Percentiles rank a stretch among this genome's conserved stretches.
Conservation (phyloP, 2,329 filamentous ascomycete species). For the Aspergillus versicolor region DNA sequence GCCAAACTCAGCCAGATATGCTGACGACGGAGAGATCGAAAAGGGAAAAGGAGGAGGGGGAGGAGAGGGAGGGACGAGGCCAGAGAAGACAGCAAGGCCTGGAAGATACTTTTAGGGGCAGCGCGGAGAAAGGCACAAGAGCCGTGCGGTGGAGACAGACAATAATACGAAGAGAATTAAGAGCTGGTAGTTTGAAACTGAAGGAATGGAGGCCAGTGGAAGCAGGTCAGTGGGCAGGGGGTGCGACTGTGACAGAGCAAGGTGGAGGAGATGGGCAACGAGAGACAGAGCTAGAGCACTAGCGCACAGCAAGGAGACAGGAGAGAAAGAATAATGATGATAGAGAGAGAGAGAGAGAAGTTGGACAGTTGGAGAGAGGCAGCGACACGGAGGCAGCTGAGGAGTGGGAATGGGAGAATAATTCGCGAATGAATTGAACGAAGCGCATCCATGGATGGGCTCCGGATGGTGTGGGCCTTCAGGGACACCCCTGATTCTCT, state of each 20-base stretch:
- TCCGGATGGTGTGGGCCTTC: conserved; percentile 1
- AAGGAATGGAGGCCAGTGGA: conserved; percentile 5
- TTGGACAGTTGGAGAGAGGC: not conserved
- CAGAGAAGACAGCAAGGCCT: conserved; percentile 7
- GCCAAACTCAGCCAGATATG: conserved; percentile 14
- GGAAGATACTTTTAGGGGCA: not conserved
- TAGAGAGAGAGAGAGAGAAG: not conserved
- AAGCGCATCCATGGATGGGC: conserved; percentile 1
- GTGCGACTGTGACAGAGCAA: not conserved
- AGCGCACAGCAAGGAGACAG: not conserved
- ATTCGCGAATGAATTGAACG: not conserved
- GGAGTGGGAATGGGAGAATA: not conserved
- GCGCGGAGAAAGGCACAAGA: not conserved
- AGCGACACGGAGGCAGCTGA: not conserved
- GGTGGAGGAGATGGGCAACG: conserved; percentile 1
- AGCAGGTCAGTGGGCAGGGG: not conserved
- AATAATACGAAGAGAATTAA: conserved; percentile 2
- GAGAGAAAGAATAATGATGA: not conserved
- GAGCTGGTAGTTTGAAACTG: conserved; percentile 5
- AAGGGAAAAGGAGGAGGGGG: conserved; percentile 12
- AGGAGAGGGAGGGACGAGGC: conserved; percentile 10
- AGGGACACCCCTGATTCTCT: not conserved
- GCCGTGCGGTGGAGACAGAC: not conserved
- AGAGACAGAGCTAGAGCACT: conserved; percentile 5
- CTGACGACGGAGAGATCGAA: conserved; percentile 17